Percentiles rank a stretch among this genome's conserved stretches.
Evolutionary conservation across 2,329 filamentous ascomycete species (phyloP).

Genomic region (Nemania diffusa): DNA sequence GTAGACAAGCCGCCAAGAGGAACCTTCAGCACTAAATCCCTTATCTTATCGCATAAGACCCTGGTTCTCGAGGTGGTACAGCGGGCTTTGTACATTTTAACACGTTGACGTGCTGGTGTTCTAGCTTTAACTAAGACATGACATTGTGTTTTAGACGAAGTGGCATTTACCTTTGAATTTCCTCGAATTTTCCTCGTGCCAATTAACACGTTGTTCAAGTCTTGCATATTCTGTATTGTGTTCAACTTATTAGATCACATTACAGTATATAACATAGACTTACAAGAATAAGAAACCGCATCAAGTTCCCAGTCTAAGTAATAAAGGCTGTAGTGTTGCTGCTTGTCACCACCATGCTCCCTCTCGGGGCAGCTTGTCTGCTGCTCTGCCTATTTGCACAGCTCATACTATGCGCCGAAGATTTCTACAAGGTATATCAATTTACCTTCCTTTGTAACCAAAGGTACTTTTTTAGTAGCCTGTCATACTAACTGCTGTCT

Average conservation of each 20-base stretch:
- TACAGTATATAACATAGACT: background rate
- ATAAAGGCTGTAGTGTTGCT: slow-evolving; percentile 24
- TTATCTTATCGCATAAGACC: slow-evolving; percentile 45
- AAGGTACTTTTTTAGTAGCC: background rate
- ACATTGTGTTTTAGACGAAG: background rate
- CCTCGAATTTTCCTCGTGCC: background rate
- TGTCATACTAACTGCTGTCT: slow-evolving; percentile 18
- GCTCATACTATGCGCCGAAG: slow-evolving; percentile 69
- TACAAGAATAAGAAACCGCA: background rate
- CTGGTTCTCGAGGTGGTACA: slow-evolving; percentile 18
- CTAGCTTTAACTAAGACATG: slow-evolving; percentile 20
- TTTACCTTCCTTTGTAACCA: background rate
- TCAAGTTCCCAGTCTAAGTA: background rate
- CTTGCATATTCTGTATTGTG: slow-evolving; percentile 5
- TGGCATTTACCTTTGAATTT: slow-evolving; percentile 16
- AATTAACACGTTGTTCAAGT: slow-evolving; percentile 35
- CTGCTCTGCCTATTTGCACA: slow-evolving; percentile 66
- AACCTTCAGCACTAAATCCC: slow-evolving; percentile 8
- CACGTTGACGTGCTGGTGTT: slow-evolving; percentile 45
- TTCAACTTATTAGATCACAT: background rate
- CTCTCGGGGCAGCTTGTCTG: slow-evolving; percentile 60
- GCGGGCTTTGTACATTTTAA: slow-evolving; percentile 40
- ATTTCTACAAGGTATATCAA: slow-evolving; percentile 78
- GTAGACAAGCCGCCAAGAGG: slow-evolving; percentile 22
- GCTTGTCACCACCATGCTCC: slow-evolving; percentile 60